Evolutionary conservation across 148 eudicot species (phyloP), one percentile per base, ranked within the genome.

Genomic region (Rhododendron ferrugineum): DNA sequence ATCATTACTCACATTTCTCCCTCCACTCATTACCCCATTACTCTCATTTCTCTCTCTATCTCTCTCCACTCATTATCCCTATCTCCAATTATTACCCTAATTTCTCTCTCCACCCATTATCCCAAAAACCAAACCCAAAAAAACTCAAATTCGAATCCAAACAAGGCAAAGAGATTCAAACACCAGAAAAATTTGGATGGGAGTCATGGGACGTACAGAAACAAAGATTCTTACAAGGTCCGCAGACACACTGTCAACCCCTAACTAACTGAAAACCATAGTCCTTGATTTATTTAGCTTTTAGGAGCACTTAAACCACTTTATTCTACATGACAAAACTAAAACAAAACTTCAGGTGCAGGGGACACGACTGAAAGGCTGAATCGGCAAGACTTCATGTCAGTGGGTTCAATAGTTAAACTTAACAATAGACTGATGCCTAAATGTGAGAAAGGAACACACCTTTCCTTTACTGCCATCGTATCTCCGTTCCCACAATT

Each of bases 381-480:
- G 40, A 70, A 70, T 70, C 37, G 0, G 75, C 20, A 70, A 30
- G 74, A 68, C 34, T 68, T 68, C 74, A 68, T 13, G 75, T 70
- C 6, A 34, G 75, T 70, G 75, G 37, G 40, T 70, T 70, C 75
- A 30, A 15, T 70, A 14, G 37, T 70, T 30, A 30, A 44, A 68
- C n/a, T 62, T 40, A 84, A 22, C 23, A 44, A 34, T 15, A 47
- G 80, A 62, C 8, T 26, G 42, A 20, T 44, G 58, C 37, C 72
- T 30, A 68, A 52, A 36, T 49, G n/a, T 37, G 44, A 68, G 80
- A 76, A 52, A 83, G 5, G 26, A 82, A 40, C 46, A 13, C 79
- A 96, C 98, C 95, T 96, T 94, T 85, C 96, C 98, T 46, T 90
- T 89, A 89, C 92, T 91, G 84, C 98, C 96, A 83, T 96, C 90